A percentile compares a stretch with the other conserved stretches of the same genome.
phyloP scores from a whole-genome alignment of 2,329 filamentous ascomycete genomes.

The Clonostachys rosea region DNA sequence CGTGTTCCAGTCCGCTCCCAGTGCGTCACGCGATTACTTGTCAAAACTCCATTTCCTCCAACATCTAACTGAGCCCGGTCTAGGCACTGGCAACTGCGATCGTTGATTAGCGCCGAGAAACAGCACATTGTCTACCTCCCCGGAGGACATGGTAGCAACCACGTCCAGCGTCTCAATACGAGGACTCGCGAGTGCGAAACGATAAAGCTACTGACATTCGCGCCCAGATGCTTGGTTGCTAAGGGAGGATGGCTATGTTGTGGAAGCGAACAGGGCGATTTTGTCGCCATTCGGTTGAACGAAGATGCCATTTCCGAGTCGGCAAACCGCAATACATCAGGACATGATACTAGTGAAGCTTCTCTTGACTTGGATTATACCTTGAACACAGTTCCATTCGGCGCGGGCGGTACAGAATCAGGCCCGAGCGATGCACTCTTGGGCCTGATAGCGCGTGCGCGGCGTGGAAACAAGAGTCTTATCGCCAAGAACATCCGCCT shows the following conservation, averaged over 20 bases:
- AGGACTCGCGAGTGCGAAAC: slow-evolving; percentile 67
- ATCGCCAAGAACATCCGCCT: slow-evolving; percentile 47
- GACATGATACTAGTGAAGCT: not conserved
- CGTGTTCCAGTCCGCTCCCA: slow-evolving; percentile 61
- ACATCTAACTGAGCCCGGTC: not conserved
- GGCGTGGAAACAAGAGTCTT: slow-evolving; percentile 35
- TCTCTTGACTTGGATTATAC: slow-evolving; percentile 15
- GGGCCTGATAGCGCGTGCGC: slow-evolving; percentile 29
- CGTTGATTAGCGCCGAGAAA: slow-evolving; percentile 79
- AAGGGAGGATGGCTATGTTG: slow-evolving; percentile 86
- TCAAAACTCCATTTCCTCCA: slow-evolving; percentile 7
- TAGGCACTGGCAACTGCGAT: slow-evolving; percentile 85
- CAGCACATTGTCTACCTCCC: slow-evolving; percentile 82
- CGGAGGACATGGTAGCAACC: slow-evolving; percentile 60
- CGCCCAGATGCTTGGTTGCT: slow-evolving; percentile 82
- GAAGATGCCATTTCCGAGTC: slow-evolving; percentile 19
- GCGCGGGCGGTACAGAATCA: too few species aligned
- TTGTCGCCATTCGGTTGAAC: slow-evolving; percentile 69
- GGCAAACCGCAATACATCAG: not conserved
- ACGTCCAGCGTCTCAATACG: slow-evolving; percentile 65
- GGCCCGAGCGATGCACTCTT: slow-evolving; percentile 24
- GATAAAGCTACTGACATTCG: slow-evolving; percentile 66
- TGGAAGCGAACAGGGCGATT: slow-evolving; percentile 84
- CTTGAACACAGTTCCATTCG: too few species aligned
- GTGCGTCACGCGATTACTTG: slow-evolving; percentile 36